Base-by-base conservation (phyloP, 306 rosid genomes). In the Quercus alba region DNA sequence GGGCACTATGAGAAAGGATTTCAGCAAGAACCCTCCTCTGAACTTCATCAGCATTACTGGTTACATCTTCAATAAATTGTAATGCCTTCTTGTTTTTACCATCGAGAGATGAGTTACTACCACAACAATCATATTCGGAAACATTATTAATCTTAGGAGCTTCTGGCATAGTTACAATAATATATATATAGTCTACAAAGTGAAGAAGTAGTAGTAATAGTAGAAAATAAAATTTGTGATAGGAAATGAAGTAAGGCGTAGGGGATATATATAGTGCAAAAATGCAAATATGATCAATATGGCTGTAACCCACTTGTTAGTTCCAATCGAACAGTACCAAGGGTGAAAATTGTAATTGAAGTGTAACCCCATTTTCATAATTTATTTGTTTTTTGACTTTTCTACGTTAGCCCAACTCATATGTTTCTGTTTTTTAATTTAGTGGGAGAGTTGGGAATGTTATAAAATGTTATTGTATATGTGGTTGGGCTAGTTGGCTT, bases 1-100 rank as follows among this genome's bases (percentile, higher is more conserved):
- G 41, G 64, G 92, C 83, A 62, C 54, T 88, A n/a, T 78, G 72
- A 20, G 83, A 76, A 44, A 90, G 92, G 79, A 90, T 90, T 78
- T 88, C 91, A 19, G 73, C 64, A 2, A 90, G 85, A 75, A 88
- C 88, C 44, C 69, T 69, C 70, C 46, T 38, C 33, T 90, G 94
- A 70, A 87, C 62, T 81, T 84, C 80, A 75, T 80, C 87, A 6
- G 92, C 81, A 77, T 87, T 84, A 26, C n/a, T 46, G 4, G 94
- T 90, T 25, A 88, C 88, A 12, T 88, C 87, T 67, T 90, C 94
- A 52, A 90, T 82, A 58, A 73, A 81, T 30, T 87, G 70, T 56
- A 88, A 67, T 6, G 85, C 77, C 72, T 80, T 77, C 33, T 66
- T 59, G 13, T 81, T 83, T 1, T 74, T 77, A 3, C 66, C 79